Base-by-base conservation (phyloP, 805 yeast species). In the Schwanniomyces polymorphus region DNA sequence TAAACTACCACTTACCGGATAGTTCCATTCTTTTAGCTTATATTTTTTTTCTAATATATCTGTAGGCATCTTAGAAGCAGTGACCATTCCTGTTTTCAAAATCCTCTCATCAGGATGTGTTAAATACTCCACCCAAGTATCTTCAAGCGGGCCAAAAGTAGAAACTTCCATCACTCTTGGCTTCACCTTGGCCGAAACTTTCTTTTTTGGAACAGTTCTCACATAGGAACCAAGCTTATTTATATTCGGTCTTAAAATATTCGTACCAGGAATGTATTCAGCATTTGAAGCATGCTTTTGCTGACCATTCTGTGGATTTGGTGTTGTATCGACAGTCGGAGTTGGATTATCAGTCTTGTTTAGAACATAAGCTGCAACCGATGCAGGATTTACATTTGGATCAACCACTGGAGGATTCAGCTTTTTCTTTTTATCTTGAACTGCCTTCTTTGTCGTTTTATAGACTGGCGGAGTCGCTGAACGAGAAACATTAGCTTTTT, bases 261-360 rank as follows among this genome's bases (percentile, higher is more conserved):
- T 80, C 0, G 85, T 80, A 2, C 85, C 85, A 0, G 85, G 85
- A 44, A 80, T 78, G 49, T 70, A 67, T 8, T 80, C 82, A n/a
- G 77, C 75, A 9, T 68, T 51, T 38, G 67, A 59, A 0, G 65
- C 57, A 14, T 31, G 21, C 6, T 62, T 56, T 25, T 62, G 64
- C 38, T 62, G 62, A 2, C 68, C 72, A 43, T 42, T 64, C 6
- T 14, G 27, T 9, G 41, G 45, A 66, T 52, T 44, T 63, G 68
- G 42, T 63, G 52, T 27, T 61, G 66, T 47, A 57, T 55, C 60
- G 39, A 38, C 11, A 51, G 53, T 17, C 7, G 52, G 42, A 51
- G 53, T 17, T 7, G 52, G 42, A 16, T 47, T 52, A 17, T 52
- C 66, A 33, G 55, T 53, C 46, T 64, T 69, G 26, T 58, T 57